Conservation (phyloP, 140 eudicot genomes). For the Senecio squalidus region DNA sequence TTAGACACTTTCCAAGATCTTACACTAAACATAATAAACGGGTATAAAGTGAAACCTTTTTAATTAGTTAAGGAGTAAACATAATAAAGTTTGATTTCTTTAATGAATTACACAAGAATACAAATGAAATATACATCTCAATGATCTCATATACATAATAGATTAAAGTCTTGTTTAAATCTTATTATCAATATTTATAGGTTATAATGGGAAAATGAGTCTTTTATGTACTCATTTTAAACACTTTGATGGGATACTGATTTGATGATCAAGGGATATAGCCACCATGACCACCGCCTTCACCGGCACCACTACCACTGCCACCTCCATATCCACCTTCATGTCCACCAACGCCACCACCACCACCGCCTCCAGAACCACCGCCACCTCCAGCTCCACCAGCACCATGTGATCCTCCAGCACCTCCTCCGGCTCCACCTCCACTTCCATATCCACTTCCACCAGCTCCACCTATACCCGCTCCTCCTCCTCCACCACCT, state of each 20-base stretch:
- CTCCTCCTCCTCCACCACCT: constrained; percentile 26
- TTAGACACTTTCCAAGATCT: too few species aligned
- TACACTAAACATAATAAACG: too few species aligned
- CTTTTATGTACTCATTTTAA: constrained; percentile 23
- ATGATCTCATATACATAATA: too few species aligned
- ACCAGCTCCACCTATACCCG: constrained; percentile 30
- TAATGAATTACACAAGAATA: constrained; percentile 11
- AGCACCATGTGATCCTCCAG: constrained; percentile 33
- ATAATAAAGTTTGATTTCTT: too few species aligned
- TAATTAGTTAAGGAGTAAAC: too few species aligned
- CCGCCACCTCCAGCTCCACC: constrained; percentile 35
- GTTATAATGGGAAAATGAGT: constrained; percentile 15
- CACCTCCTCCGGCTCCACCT: constrained; percentile 32
- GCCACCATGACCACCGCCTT: constrained; percentile 31
- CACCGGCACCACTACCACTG: constrained; percentile 37
- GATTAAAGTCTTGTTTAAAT: constrained; percentile 4
- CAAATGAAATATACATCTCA: constrained; percentile 16
- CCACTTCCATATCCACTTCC: constrained; percentile 32
- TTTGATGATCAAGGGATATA: constrained; percentile 21
- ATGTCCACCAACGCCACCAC: constrained; percentile 26
- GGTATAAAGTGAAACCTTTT: too few species aligned
- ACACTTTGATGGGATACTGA: background rate
- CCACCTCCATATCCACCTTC: constrained; percentile 23
- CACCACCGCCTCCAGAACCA: constrained; percentile 30
- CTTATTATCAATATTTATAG: constrained; percentile 11